Evolutionary conservation across 306 rosid genomes (phyloP), one percentile per base, ranked within the genome.

Genomic region (Sesbania bispinosa): DNA sequence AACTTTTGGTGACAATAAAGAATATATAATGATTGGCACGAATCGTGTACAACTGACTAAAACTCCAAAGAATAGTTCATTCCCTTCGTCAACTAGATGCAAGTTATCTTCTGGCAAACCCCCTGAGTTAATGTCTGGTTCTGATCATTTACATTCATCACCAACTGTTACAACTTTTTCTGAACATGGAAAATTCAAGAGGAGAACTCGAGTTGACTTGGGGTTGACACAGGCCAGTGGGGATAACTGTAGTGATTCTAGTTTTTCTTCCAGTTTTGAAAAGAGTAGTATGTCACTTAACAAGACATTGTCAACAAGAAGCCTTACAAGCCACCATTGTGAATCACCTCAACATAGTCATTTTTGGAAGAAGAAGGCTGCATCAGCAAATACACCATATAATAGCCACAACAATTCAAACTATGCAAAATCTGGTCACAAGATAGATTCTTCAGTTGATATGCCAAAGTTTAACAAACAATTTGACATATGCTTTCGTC

Each of bases 401-500:
- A 11, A 35, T 33, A 23, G n/a, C 4, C 61, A 24, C 20, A 26
- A 10, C 18, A 19, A 68, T 62, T 19, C 46, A 8, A 57, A 30
- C 16, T 11, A 74, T 77, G 69, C 9, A 10, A 6, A 6, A 4
- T 10, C 48, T 38, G 9, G 10, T 11, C 23, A 24, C 19, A 43
- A 54, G 16, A 53, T 24, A 0, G 62, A 47, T 69, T 23, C 32
- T 20, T 54, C 67, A 1, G 5, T 52, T 55, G 38, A 54, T 29
- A 61, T 39, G 11, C 61, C 68, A 16, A 7, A 8, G 58, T 35
- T 52, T 35, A 27, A n/a, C n/a, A n/a, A 78, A 65, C 82, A 80
- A 0, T 89, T 51, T 74, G 81, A 87, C 36, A 85, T 89, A 24
- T 87, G 90, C 73, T 47, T 16, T 11, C 0, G 0, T 15, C 47